phyloP scores from a whole-genome alignment of 2,329 filamentous ascomycete genomes.

The Bipolaris zeicola region DNA sequence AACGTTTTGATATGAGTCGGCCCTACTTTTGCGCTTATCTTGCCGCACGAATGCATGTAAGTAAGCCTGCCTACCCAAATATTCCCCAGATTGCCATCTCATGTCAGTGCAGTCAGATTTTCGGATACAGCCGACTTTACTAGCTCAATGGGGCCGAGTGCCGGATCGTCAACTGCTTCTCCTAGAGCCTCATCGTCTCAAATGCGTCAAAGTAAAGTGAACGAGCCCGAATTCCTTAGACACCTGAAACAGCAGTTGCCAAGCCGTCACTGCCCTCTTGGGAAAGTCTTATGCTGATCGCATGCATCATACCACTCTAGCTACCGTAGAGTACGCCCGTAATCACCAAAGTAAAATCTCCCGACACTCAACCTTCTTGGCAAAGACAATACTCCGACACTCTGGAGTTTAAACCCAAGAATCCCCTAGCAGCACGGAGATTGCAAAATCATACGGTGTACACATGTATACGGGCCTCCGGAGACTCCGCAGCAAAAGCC shows the following conservation, averaged over 20 bases:
- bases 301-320: too few species aligned
- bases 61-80: neutral
- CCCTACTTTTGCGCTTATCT: neutral
- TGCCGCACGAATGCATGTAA: neutral
- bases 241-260: constrained; percentile 1
- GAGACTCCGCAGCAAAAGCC: neutral
- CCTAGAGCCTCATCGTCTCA: too few species aligned
- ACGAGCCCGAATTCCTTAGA: neutral
- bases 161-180: too few species aligned
- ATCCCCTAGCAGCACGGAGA: too few species aligned
- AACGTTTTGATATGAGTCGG: neutral
- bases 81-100: neutral
- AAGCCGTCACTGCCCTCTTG: neutral
- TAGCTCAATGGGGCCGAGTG: neutral
- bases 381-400: neutral
- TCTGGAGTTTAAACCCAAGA: neutral
- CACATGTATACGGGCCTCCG: neutral
- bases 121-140: neutral
- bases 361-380: neutral
- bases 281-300: neutral
- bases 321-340: neutral
- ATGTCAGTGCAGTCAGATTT: too few species aligned
- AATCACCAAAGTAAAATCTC: neutral
- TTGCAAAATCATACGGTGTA: neutral
- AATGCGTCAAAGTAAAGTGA: neutral